Percentiles rank a stretch among this genome's conserved stretches.
These are phyloP conservation scores for Blastocystis sp. DNA, from an alignment of 352 stramenopile species.

Conservation along the genomic window DNA sequence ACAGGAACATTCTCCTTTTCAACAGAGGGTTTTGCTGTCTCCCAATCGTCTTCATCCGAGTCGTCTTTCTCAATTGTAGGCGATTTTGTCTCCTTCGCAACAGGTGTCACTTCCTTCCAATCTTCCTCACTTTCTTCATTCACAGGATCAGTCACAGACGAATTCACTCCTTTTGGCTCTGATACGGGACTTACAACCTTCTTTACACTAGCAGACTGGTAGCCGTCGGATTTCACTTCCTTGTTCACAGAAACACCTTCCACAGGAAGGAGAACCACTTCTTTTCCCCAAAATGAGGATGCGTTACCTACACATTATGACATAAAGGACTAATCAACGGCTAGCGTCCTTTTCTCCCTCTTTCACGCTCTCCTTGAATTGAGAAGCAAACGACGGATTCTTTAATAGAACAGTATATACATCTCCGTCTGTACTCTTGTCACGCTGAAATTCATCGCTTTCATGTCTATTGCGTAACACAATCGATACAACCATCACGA, in stretches of 20 bases:
- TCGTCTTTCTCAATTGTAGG: background rate
- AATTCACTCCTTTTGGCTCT: background rate
- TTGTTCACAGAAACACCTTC: too few relatives aligned
- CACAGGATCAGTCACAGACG: background rate
- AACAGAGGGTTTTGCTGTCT: background rate
- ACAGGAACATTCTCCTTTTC: background rate
- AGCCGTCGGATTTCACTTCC: too few relatives aligned
- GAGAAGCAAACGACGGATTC: background rate
- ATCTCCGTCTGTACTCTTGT: too few relatives aligned
- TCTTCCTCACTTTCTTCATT: background rate
- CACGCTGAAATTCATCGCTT: too few relatives aligned
- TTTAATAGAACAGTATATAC: background rate
- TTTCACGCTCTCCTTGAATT: background rate
- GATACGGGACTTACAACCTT: too few relatives aligned
- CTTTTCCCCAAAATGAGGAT: too few relatives aligned
- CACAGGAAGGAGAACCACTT: too few relatives aligned
- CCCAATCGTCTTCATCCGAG: constrained; percentile 16
- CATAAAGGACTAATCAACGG: too few relatives aligned
- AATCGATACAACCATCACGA: background rate
- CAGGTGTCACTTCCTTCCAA: background rate
- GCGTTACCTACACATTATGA: too few relatives aligned
- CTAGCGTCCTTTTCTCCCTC: background rate
- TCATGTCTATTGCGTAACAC: too few relatives aligned
- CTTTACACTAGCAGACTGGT: too few relatives aligned
- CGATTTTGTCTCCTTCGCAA: background rate